These are phyloP conservation scores for Cryphonectria carpinicola DNA, from an alignment of 2,329 filamentous ascomycete species.

Conservation along the genomic window DNA sequence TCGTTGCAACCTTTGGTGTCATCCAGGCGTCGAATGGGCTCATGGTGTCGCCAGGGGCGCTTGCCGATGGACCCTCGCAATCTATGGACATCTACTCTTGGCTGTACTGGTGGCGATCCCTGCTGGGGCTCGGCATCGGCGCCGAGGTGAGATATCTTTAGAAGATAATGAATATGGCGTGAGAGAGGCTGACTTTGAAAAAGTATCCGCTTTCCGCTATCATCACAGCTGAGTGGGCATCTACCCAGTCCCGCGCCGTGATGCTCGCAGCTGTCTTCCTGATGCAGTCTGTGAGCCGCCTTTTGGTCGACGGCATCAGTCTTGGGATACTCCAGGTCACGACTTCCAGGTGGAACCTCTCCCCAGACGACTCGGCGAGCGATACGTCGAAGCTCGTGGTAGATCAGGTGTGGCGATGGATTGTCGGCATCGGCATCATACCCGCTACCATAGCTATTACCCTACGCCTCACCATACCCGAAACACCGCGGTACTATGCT, in stretches of 20 bases:
- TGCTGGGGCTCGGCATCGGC: slow-evolving; percentile 37
- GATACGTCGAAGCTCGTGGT: slow-evolving; percentile 36
- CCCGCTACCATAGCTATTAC: slow-evolving; percentile 51
- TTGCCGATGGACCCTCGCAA: background rate
- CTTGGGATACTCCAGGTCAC: slow-evolving; percentile 26
- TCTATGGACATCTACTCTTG: slow-evolving; percentile 36
- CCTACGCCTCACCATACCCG: slow-evolving; percentile 55
- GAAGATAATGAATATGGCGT: background rate
- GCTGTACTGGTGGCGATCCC: slow-evolving; percentile 33
- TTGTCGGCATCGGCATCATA: slow-evolving; percentile 51
- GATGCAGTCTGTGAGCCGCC: slow-evolving; percentile 34
- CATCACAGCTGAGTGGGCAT: slow-evolving; percentile 37
- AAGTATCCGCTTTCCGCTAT: slow-evolving; percentile 38
- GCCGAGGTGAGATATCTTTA: slow-evolving; percentile 33
- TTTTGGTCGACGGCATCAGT: slow-evolving; percentile 30
- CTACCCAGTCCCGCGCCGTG: slow-evolving; percentile 34
- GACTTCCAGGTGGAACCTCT: slow-evolving; percentile 14
- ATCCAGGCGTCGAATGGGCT: slow-evolving; percentile 27
- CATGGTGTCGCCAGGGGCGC: background rate
- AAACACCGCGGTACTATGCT: slow-evolving; percentile 46
- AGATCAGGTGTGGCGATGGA: slow-evolving; percentile 54
- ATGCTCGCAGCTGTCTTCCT: slow-evolving; percentile 37
- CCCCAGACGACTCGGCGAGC: slow-evolving; percentile 17
- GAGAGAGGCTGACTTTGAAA: background rate
- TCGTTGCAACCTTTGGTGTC: slow-evolving; percentile 27